Conservation (phyloP, 2,329 filamentous ascomycete genomes). For the Furcasterigmium sp. region DNA sequence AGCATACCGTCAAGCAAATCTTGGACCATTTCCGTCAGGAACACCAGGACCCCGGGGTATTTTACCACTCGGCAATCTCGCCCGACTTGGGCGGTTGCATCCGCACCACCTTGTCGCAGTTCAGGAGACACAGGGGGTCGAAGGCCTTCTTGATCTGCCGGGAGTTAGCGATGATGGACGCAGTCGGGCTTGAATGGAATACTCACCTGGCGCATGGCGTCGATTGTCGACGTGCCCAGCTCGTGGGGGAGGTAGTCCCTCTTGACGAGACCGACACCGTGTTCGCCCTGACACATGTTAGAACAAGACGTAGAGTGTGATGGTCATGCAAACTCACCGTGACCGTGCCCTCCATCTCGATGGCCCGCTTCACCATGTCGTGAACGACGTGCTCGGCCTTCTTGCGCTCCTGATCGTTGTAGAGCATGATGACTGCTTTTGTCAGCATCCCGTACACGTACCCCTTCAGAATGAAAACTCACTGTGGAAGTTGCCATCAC, state of each 20-base stretch:
- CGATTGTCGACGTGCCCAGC: constrained; percentile 67
- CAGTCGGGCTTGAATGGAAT: not conserved
- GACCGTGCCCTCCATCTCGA: constrained; percentile 80
- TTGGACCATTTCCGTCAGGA: too few species aligned
- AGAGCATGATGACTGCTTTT: constrained; percentile 44
- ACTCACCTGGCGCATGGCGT: constrained; percentile 72
- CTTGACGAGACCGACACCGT: constrained; percentile 81
- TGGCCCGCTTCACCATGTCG: constrained; percentile 78
- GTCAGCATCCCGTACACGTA: constrained; percentile 11
- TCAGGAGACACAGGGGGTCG: constrained; percentile 45
- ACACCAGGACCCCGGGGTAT: too few species aligned
- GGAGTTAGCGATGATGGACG: too few species aligned
- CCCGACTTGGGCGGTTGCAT: constrained; percentile 39
- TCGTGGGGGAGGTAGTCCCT: constrained; percentile 78
- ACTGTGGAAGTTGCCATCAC: constrained; percentile 75
- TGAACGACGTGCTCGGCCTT: constrained; percentile 69
- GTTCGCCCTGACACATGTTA: constrained; percentile 54
- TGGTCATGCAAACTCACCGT: constrained; percentile 41
- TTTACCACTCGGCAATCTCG: constrained; percentile 41
- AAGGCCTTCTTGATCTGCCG: constrained; percentile 51
- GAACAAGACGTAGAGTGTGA: not conserved
- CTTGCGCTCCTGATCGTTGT: constrained; percentile 60
- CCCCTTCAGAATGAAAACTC: constrained; percentile 14
- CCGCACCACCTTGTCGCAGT: constrained; percentile 37
- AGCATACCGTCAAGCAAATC: too few species aligned